These are phyloP conservation scores for Penicillium sumatraense DNA, from an alignment of 2,329 filamentous ascomycete genomes.

Conservation along the genomic window DNA sequence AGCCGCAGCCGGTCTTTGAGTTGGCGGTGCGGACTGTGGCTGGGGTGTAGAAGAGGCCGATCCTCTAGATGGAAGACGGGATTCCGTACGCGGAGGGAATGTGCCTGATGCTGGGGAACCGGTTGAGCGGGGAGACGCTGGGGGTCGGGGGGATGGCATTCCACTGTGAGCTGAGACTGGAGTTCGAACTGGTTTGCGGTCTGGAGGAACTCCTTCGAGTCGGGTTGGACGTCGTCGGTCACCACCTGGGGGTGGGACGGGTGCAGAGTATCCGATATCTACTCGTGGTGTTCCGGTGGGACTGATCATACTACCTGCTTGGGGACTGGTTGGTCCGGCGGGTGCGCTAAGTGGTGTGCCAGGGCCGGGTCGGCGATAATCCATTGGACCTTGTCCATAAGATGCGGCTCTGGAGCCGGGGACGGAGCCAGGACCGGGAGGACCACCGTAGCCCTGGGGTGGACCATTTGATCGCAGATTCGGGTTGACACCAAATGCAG, in stretches of 20 bases:
- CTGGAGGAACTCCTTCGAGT: conserved; percentile 27
- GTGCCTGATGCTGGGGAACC: conserved; percentile 34
- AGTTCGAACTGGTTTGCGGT: conserved; percentile 37
- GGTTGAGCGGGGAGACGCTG: conserved; percentile 30
- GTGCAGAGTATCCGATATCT: conserved; percentile 54
- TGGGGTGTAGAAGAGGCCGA: conserved; percentile 49
- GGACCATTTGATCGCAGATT: conserved; percentile 49
- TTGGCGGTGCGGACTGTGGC: conserved; percentile 34
- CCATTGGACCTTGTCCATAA: conserved; percentile 35
- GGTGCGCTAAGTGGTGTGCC: conserved; percentile 35
- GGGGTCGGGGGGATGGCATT: conserved; percentile 20
- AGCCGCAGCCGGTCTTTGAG: conserved; percentile 38
- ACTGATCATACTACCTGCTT: conserved; percentile 27
- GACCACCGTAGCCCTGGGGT: conserved; percentile 33
- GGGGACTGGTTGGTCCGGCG: conserved; percentile 36
- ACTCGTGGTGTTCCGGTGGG: conserved; percentile 41
- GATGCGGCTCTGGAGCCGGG: conserved; percentile 33
- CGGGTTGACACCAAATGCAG: conserved; percentile 54
- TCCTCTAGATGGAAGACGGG: conserved; percentile 34
- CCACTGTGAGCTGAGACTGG: conserved; percentile 33
- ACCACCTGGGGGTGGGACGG: conserved; percentile 43
- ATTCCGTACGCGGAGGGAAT: conserved; percentile 39
- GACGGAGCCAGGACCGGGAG: conserved; percentile 21
- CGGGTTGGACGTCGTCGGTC: conserved; percentile 38
- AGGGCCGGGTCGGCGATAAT: conserved; percentile 39